A percentile compares a stretch with the other conserved stretches of the same genome.
phyloP scores from a whole-genome alignment of 2,329 filamentous ascomycete species.

The Blastomyces parvus region DNA sequence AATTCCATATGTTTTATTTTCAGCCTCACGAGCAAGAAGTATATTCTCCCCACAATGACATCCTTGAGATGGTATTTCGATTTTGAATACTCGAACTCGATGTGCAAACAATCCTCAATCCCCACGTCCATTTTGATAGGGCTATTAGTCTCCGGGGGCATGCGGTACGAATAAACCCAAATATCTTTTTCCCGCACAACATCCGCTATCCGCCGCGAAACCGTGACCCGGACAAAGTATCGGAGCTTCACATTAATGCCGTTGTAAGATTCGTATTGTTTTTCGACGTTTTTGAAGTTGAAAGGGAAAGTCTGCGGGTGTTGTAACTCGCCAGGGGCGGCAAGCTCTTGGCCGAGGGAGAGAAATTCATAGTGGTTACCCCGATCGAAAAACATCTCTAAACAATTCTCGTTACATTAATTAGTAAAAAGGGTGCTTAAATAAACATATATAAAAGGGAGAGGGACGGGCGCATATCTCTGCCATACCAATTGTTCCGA shows the following conservation, averaged over 20 bases:
- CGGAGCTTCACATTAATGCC: constrained; percentile 99
- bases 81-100: constrained; percentile 99
- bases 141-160: constrained; percentile 95
- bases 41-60: constrained; percentile 96
- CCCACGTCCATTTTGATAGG: constrained; percentile 99
- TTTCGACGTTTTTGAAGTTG: constrained; percentile 99
- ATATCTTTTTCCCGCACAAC: constrained; percentile 98
- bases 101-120: constrained; percentile 97
- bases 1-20: constrained; percentile 99
- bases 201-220: constrained; percentile 92
- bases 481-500: constrained; percentile 79
- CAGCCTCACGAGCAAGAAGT: constrained; percentile 89
- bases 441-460: constrained; percentile 1
- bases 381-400: constrained; percentile 99
- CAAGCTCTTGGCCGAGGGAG: constrained; percentile 90
- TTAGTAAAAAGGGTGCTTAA: constrained; percentile 8
- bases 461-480: not conserved
- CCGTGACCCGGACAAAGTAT: constrained; percentile 95
- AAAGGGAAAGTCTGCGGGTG: constrained; percentile 98
- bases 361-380: constrained; percentile 99
- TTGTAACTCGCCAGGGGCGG: constrained; percentile 92
- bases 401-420: constrained; percentile 8
- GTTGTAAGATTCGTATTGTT: constrained; percentile 99
- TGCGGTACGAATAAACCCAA: constrained; percentile 98
- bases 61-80: constrained; percentile 99